phyloP scores from a whole-genome alignment of 2,329 filamentous ascomycete genomes.

The Colletotrichum tropicicola region DNA sequence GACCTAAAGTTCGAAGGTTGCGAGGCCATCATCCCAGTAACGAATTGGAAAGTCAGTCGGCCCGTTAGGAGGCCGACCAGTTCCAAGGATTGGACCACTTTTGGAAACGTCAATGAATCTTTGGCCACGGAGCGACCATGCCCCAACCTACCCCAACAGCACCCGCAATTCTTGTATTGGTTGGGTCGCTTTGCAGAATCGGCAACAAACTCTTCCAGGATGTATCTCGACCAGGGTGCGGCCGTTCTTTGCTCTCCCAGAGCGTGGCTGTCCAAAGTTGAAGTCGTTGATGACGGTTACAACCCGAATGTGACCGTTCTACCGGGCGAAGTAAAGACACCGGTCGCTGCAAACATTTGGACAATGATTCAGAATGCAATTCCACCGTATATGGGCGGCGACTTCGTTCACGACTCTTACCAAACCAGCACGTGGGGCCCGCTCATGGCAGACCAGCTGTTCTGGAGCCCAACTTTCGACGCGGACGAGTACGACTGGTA shows the following conservation, averaged over 20 bases:
- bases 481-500: neutral
- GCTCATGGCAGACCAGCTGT: neutral
- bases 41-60: neutral
- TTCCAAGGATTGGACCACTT: neutral
- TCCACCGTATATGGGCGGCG: neutral
- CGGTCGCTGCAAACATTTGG: neutral
- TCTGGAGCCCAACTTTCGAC: neutral
- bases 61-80: neutral
- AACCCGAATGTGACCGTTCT: neutral
- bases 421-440: neutral
- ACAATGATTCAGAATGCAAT: neutral
- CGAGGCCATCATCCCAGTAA: neutral
- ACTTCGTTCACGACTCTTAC: neutral
- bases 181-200: neutral
- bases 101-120: neutral
- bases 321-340: neutral
- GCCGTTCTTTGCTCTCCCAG: slow-evolving; percentile 9
- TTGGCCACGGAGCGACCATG: neutral
- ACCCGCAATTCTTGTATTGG: neutral
- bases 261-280: slow-evolving; percentile 10
- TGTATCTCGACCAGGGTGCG: neutral
- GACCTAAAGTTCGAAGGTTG: slow-evolving; percentile 9
- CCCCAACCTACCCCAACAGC: neutral
- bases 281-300: slow-evolving; percentile 3
- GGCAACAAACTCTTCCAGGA: neutral